Percentiles rank a stretch among this genome's conserved stretches.
phyloP scores from a whole-genome alignment of 805 yeast species.

The Kluyveromyces siamensis region DNA sequence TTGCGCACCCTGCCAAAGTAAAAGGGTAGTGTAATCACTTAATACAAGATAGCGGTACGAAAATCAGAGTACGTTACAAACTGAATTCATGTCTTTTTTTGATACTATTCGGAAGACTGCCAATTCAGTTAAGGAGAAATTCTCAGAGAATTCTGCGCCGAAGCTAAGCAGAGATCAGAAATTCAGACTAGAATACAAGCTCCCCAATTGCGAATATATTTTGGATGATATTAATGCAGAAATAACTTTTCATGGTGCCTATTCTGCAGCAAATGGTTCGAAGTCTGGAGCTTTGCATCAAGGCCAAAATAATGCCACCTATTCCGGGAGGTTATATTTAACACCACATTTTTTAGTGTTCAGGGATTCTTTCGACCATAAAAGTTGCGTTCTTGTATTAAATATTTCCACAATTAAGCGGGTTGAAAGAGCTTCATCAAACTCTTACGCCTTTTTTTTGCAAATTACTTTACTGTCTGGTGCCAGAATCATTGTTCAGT shows the following conservation, averaged over 20 bases:
- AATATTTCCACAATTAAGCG: slow-evolving; percentile 73
- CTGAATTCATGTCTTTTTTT: slow-evolving; percentile 36
- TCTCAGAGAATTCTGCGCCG: slow-evolving; percentile 25
- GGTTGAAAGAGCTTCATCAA: slow-evolving; percentile 77
- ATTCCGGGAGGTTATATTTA: slow-evolving; percentile 60
- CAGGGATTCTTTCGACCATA: slow-evolving; percentile 57
- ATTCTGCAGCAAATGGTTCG: slow-evolving; percentile 4
- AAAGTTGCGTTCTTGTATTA: slow-evolving; percentile 57
- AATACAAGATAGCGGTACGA: neutral
- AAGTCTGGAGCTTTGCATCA: slow-evolving; percentile 10
- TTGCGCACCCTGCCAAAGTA: neutral
- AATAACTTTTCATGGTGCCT: slow-evolving; percentile 29
- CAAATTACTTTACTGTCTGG: slow-evolving; percentile 62
- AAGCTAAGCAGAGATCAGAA: slow-evolving; percentile 58
- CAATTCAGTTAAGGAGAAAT: slow-evolving; percentile 33
- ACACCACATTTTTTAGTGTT: slow-evolving; percentile 73
- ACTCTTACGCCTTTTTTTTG: slow-evolving; percentile 69
- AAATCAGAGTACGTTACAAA: neutral
- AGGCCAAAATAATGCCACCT: slow-evolving; percentile 26
- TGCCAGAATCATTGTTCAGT: slow-evolving; percentile 52
- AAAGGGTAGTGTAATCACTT: neutral
- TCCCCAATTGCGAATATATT: slow-evolving; percentile 65
- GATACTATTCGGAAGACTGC: slow-evolving; percentile 39
- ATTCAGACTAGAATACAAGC: slow-evolving; percentile 54
- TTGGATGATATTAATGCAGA: slow-evolving; percentile 65